A percentile compares a stretch with the other conserved stretches of the same genome.
Evolutionary conservation across 2,329 filamentous ascomycete genomes (phyloP).

Genomic region (Talaromyces sp.): DNA sequence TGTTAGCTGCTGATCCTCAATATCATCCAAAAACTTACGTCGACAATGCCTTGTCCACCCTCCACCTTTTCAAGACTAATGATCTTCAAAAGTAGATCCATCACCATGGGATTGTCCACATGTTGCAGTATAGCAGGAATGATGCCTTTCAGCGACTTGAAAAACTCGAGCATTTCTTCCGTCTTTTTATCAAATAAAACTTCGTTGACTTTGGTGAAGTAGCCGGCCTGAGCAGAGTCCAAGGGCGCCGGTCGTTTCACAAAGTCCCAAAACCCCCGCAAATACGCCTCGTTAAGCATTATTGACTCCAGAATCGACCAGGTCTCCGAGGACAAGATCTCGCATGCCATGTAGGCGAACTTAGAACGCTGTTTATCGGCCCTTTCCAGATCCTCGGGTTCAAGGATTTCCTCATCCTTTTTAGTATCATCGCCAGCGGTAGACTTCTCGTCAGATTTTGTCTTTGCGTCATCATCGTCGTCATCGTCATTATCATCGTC

Average conservation of each 20-base stretch:
- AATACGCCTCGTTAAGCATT: constrained; percentile 73
- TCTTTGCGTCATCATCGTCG: constrained; percentile 47
- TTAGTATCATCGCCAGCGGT: constrained; percentile 40
- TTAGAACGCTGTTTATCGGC: constrained; percentile 87
- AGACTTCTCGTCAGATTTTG: constrained; percentile 25
- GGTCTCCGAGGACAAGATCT: constrained; percentile 90
- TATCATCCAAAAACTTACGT: constrained; percentile 56
- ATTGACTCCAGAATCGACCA: constrained; percentile 95
- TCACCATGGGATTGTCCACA: constrained; percentile 96
- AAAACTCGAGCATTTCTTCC: constrained; percentile 88
- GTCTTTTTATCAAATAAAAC: constrained; percentile 97
- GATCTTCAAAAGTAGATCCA: constrained; percentile 95
- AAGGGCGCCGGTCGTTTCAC: constrained; percentile 78
- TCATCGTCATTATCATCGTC: constrained; percentile 54
- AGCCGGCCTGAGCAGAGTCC: constrained; percentile 89
- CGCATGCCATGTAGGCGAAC: constrained; percentile 89
- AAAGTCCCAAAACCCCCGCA: constrained; percentile 89
- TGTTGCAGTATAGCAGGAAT: constrained; percentile 84
- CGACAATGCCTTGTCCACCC: constrained; percentile 85
- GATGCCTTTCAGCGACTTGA: constrained; percentile 78
- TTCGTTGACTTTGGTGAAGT: constrained; percentile 99
- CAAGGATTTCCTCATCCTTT: constrained; percentile 30
- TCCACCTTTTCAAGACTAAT: constrained; percentile 93
- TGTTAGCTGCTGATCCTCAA: constrained; percentile 10
- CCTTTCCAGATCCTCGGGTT: constrained; percentile 59